Evolutionary conservation across 208 protist genomes (phyloP), one percentile per base, ranked within the genome.

Genomic region (Balamuthia mandrillaris): DNA sequence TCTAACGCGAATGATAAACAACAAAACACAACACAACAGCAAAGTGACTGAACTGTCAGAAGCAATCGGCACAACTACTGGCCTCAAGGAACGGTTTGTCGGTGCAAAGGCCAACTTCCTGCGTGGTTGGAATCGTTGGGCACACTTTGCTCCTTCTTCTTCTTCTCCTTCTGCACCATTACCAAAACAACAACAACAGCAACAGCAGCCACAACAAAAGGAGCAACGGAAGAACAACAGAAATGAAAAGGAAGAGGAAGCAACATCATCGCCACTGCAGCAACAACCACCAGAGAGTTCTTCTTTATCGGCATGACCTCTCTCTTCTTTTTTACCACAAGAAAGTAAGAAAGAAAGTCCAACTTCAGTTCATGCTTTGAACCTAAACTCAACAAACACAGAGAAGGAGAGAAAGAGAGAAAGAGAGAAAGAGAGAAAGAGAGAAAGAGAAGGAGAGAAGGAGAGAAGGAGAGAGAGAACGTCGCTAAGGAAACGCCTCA

Each of bases 21-120:
- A 0, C 31, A 29, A 2, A n/a, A 27, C 3, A 68, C 14, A 21
- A 52, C n/a, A 3, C 14, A 35, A 1, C 42, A 79, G 70, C 70
- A 79, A 79, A 60, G 29, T 79, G 31, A 49, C 70, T 3, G 70
- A 79, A 10, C 52, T 79, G n/a, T n/a, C n/a, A n/a, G n/a, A n/a
- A n/a, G n/a, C n/a, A n/a, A n/a, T n/a, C n/a, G n/a, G n/a, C n/a
- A 5, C 41, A 74, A 42, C 39, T 18, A 44, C 65, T 27, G 42
- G 42, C 14, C 42, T 79, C 47, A 14, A 29, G 12, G 70, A 79
- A 31, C 35, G 44, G 70, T 49, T 79, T 42, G 70, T 4, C 10
- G 44, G 47, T 16, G 47, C 44, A 33, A 79, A 41, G 70, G 44
- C 45, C 7, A 29, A 29, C 70, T 79, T 79, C 47, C n/a, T 79